phyloP scores from a whole-genome alignment of 2,329 filamentous ascomycete genomes.

The Monilinia polystroma region DNA sequence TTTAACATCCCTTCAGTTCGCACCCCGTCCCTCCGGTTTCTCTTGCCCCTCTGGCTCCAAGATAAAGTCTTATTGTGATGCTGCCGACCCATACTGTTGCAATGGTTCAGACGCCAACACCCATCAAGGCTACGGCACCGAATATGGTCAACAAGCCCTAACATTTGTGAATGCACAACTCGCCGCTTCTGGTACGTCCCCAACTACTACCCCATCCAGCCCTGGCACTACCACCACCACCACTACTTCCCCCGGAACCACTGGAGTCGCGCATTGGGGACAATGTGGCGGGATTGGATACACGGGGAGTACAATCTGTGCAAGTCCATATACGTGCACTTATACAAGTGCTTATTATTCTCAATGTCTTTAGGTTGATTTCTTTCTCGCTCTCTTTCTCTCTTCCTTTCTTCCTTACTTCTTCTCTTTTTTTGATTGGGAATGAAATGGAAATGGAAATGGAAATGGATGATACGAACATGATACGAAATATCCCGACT shows the following conservation, averaged over 20 bases:
- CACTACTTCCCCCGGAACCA: constrained; percentile 1
- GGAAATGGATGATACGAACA: neutral
- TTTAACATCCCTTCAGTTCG: constrained; percentile 47
- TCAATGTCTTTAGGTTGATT: constrained; percentile 28
- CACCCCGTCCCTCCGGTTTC: constrained; percentile 54
- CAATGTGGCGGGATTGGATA: constrained; percentile 29
- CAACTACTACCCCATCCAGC: constrained; percentile 17
- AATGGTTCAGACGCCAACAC: constrained; percentile 54
- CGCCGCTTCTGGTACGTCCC: constrained; percentile 20
- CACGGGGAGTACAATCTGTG: constrained; percentile 27
- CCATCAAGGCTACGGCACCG: constrained; percentile 57
- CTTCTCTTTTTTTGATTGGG: neutral
- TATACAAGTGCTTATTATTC: constrained; percentile 28
- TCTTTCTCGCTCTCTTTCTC: constrained; percentile 1
- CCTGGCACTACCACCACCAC: constrained; percentile 13
- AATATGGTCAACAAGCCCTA: constrained; percentile 57
- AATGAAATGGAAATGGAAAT: neutral
- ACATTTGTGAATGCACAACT: constrained; percentile 56
- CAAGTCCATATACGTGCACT: constrained; percentile 25
- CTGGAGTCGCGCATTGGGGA: constrained; percentile 13
- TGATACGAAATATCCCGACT: neutral
- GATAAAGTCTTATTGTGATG: constrained; percentile 61
- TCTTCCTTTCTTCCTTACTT: neutral
- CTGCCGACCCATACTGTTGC: constrained; percentile 61
- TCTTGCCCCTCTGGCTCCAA: constrained; percentile 52